These are phyloP conservation scores for Massariosphaeria phaeospora DNA, from an alignment of 495 filamentous ascomycete species.

Conservation along the genomic window DNA sequence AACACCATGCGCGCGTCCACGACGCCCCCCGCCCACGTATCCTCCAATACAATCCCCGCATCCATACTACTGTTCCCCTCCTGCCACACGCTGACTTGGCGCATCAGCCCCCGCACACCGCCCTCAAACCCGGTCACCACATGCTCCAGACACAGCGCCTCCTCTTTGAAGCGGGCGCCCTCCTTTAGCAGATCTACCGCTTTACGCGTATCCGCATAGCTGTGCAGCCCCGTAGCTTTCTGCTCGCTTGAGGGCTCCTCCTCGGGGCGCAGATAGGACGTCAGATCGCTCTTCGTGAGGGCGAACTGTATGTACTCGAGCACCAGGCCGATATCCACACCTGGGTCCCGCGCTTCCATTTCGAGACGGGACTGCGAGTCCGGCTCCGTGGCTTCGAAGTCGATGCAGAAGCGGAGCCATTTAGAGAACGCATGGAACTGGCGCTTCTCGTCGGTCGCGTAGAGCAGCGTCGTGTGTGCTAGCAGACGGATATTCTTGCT, in stretches of 20 bases:
- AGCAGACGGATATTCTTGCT: conserved; percentile 57
- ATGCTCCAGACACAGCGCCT: conserved; percentile 20
- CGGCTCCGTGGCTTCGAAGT: conserved; percentile 51
- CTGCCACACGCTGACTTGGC: conserved; percentile 26
- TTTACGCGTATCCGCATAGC: conserved; percentile 24
- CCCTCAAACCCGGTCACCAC: conserved; percentile 6
- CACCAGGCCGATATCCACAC: conserved; percentile 33
- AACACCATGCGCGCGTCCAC: conserved; percentile 35
- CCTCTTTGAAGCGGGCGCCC: conserved; percentile 19
- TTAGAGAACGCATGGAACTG: conserved; percentile 73
- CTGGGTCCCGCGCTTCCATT: conserved; percentile 34
- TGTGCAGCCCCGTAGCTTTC: background rate
- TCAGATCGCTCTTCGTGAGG: conserved; percentile 27
- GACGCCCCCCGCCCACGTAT: background rate
- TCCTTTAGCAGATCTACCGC: conserved; percentile 24
- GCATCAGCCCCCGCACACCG: conserved; percentile 8
- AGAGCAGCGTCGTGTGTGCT: conserved; percentile 64
- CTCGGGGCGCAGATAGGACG: conserved; percentile 9
- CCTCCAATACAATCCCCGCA: conserved; percentile 27
- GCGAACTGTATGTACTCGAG: conserved; percentile 36
- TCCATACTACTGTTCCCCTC: conserved; percentile 21
- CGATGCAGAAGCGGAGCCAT: conserved; percentile 84
- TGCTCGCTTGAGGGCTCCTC: background rate
- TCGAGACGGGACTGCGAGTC: conserved; percentile 47
- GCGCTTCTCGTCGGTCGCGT: conserved; percentile 69